A percentile compares a stretch with the other conserved stretches of the same genome.
These are phyloP conservation scores for Xylaria acuta DNA, from an alignment of 495 filamentous ascomycete species.

Conservation along the genomic window DNA sequence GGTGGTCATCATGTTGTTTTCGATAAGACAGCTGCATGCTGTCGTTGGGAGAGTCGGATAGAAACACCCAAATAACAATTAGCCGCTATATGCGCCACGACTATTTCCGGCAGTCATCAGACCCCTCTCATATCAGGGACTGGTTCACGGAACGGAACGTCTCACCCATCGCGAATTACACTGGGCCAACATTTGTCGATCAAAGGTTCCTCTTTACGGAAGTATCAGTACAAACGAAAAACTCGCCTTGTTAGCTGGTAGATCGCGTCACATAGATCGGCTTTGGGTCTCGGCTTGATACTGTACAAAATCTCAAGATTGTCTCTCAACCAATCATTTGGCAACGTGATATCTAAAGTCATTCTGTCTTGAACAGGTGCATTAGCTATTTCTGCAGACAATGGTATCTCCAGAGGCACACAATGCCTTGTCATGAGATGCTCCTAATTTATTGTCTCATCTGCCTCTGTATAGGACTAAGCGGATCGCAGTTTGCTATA, in stretches of 20 bases:
- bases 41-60: neutral
- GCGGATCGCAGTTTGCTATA: neutral
- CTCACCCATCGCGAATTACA: slow-evolving; percentile 4
- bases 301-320: slow-evolving; percentile 26
- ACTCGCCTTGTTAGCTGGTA: neutral
- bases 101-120: slow-evolving; percentile 7
- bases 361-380: slow-evolving; percentile 20
- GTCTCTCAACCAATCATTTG: slow-evolving; percentile 38
- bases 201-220: neutral
- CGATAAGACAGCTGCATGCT: neutral
- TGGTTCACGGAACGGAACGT: slow-evolving; percentile 16
- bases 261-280: slow-evolving; percentile 1
- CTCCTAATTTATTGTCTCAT: neutral
- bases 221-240: slow-evolving; percentile 16
- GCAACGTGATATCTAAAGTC: slow-evolving; percentile 34
- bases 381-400: slow-evolving; percentile 6
- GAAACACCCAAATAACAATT: neutral
- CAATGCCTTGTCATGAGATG: slow-evolving; percentile 7
- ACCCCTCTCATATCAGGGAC: neutral
- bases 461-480: neutral
- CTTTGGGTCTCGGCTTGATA: slow-evolving; percentile 28
- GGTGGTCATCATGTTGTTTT: neutral
- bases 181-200: slow-evolving; percentile 14
- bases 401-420: neutral
- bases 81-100: slow-evolving; percentile 14